These are phyloP conservation scores for Blastosporella zonata DNA, from an alignment of 1,284 basidiomycete genomes.

Conservation along the genomic window DNA sequence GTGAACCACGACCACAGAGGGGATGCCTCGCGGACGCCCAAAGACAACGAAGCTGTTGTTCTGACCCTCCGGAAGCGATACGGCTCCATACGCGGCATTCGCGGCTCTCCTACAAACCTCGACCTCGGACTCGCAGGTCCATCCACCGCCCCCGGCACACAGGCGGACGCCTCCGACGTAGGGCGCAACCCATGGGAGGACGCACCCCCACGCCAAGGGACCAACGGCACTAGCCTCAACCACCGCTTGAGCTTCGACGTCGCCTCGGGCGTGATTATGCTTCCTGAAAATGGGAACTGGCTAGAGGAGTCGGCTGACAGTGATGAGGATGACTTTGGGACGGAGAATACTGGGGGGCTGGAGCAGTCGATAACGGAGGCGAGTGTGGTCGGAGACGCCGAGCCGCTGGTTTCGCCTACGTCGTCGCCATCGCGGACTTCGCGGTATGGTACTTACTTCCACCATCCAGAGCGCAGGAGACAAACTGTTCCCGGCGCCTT, in stretches of 20 bases:
- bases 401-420: slow-evolving; percentile 14
- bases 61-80: slow-evolving; percentile 70
- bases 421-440: slow-evolving; percentile 32
- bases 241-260: slow-evolving; percentile 76
- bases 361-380: slow-evolving; percentile 29
- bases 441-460: slow-evolving; percentile 69
- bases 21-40: slow-evolving; percentile 29
- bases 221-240: slow-evolving; percentile 26
- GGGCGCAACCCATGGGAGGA: slow-evolving; percentile 58
- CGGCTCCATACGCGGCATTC: slow-evolving; percentile 39
- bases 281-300: slow-evolving; percentile 78
- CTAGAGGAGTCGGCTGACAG: slow-evolving; percentile 46
- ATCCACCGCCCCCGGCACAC: slow-evolving; percentile 9
- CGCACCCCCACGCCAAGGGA: slow-evolving; percentile 20
- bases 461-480: slow-evolving; percentile 68
- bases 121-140: slow-evolving; percentile 15
- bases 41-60: slow-evolving; percentile 64
- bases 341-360: slow-evolving; percentile 25
- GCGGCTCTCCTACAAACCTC: slow-evolving; percentile 9
- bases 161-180: slow-evolving; percentile 16
- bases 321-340: slow-evolving; percentile 32
- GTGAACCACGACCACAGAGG: slow-evolving; percentile 48
- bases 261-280: slow-evolving; percentile 78
- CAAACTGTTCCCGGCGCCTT: slow-evolving; percentile 55
- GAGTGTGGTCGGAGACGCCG: slow-evolving; percentile 19